Percentiles rank a stretch among this genome's conserved stretches.
Evolutionary conservation across 1,139 yeast genomes (phyloP).

Genomic region (Debaryomyces nepalensis): DNA sequence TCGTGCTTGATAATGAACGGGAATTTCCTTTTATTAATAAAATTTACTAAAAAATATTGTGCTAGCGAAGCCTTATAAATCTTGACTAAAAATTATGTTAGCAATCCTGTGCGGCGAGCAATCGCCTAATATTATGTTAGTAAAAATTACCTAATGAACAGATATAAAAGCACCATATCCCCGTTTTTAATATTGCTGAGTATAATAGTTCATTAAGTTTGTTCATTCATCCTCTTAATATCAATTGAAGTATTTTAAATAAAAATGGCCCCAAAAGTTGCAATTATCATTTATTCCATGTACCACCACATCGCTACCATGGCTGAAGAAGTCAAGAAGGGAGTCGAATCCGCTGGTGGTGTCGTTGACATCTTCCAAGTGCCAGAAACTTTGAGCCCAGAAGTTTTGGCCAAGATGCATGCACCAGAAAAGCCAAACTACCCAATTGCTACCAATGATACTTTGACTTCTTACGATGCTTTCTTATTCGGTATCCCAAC

Average conservation of each 20-base stretch:
- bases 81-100: conserved; percentile 2
- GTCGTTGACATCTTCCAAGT: conserved; percentile 74
- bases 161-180: background rate
- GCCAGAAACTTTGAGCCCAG: conserved; percentile 74
- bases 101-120: conserved; percentile 2
- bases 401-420: conserved; percentile 61
- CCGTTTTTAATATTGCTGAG: background rate
- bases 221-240: background rate
- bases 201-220: background rate
- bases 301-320: conserved; percentile 77
- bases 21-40: conserved; percentile 1
- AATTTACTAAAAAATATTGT: background rate
- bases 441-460: conserved; percentile 70
- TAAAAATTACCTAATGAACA: conserved; percentile 5
- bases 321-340: conserved; percentile 72
- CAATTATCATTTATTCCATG: conserved; percentile 77
- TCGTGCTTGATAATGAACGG: background rate
- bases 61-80: conserved; percentile 6
- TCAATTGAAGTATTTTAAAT: background rate
- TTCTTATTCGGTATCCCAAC: conserved; percentile 84
- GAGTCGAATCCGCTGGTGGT: conserved; percentile 77
- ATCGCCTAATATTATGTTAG: background rate
- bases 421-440: conserved; percentile 68
- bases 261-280: conserved; percentile 40
- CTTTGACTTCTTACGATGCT: conserved; percentile 68